phyloP scores from a whole-genome alignment of 345 rosid species.

The Acer saccharum region DNA sequence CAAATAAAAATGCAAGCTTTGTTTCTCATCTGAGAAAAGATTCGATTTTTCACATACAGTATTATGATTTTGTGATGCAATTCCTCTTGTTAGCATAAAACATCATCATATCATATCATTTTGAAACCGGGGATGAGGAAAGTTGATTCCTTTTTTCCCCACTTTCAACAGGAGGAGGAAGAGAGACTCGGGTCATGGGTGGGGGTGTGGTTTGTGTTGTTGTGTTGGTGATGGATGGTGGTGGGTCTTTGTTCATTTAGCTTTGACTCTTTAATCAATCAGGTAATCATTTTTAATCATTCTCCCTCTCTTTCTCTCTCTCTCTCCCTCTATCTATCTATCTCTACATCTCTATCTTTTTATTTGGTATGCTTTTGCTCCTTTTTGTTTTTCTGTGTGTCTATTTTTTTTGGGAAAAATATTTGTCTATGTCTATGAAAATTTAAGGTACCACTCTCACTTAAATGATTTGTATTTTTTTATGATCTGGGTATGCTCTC shows the following conservation, averaged over 20 bases:
- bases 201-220: conserved; percentile 10
- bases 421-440: conserved; percentile 12
- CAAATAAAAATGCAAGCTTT: conserved; percentile 13
- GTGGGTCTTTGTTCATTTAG: conserved; percentile 45
- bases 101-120: conserved; percentile 39
- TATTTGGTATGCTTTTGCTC: conserved; percentile 10
- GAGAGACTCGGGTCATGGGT: conserved; percentile 5
- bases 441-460: conserved; percentile 21
- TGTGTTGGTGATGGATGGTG: conserved; percentile 19
- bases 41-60: conserved; percentile 30
- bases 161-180: not conserved
- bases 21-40: conserved; percentile 34
- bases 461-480: not conserved
- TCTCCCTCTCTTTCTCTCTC: conserved; percentile 23
- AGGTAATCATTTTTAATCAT: conserved; percentile 53
- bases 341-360: conserved; percentile 18
- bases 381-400: conserved; percentile 2
- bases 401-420: conserved; percentile 2
- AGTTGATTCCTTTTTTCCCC: not conserved
- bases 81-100: conserved; percentile 10
- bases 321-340: not conserved
- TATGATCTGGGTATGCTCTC: conserved; percentile 8
- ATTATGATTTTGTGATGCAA: not conserved
- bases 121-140: conserved; percentile 19
- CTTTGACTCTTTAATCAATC: conserved; percentile 59